Conservation (phyloP, 352 stramenopile species). For the Phytophthora boehmeriae region DNA sequence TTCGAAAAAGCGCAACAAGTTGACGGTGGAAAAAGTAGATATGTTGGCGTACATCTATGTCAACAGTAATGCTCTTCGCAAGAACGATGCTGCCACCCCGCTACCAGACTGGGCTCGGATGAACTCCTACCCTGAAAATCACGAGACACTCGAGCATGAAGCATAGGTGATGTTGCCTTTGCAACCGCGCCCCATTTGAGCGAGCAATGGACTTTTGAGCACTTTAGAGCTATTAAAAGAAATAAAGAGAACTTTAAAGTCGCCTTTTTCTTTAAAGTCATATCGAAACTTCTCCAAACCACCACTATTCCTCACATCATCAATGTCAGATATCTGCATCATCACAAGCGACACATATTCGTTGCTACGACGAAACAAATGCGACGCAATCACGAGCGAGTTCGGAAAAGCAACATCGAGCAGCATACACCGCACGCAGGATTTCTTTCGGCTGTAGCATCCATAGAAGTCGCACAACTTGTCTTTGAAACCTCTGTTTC, state of each 20-base stretch:
- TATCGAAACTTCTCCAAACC: too few species aligned
- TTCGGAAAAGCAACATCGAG: conserved; percentile 27
- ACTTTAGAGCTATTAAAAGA: too few species aligned
- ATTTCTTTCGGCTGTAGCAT: conserved; percentile 23
- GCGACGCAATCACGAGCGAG: conserved; percentile 20
- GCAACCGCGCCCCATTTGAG: too few species aligned
- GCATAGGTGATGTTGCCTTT: too few species aligned
- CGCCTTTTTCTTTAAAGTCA: too few species aligned
- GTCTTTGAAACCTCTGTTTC: conserved; percentile 13
- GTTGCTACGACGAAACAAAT: conserved; percentile 35
- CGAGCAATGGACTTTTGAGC: too few species aligned
- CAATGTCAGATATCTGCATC: conserved; percentile 39
- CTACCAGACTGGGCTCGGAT: too few species aligned
- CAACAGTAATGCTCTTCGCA: too few species aligned
- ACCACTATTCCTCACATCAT: conserved; percentile 35
- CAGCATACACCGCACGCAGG: conserved; percentile 26
- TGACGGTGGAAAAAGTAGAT: neutral
- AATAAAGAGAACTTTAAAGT: too few species aligned
- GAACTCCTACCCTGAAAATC: too few species aligned
- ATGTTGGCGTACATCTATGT: neutral
- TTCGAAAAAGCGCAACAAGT: neutral
- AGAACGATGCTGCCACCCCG: too few species aligned
- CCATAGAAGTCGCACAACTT: conserved; percentile 27
- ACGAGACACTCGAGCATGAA: too few species aligned
- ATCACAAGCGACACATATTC: conserved; percentile 18